Conservation (phyloP, 176 grass and related monocot genomes). For the Musa schizocarpa region DNA sequence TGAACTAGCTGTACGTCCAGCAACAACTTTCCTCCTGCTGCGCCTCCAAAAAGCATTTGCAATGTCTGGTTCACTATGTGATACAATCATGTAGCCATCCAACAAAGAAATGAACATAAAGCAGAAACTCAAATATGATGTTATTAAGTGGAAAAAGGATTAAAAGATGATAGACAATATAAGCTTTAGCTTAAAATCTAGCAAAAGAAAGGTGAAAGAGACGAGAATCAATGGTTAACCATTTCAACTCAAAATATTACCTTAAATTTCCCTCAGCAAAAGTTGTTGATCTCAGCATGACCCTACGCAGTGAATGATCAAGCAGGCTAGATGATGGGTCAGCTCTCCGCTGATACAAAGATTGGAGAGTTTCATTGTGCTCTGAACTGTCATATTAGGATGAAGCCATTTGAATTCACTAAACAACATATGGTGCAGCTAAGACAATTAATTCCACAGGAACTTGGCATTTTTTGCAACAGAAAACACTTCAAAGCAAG, state of each 20-base stretch:
- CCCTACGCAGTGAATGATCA: conserved; percentile 51
- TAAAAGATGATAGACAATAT: neutral
- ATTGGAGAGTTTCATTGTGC: conserved; percentile 61
- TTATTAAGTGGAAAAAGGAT: neutral
- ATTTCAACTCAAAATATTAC: conserved; percentile 10
- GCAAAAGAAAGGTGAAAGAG: neutral
- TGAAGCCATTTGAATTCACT: neutral
- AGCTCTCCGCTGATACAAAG: conserved; percentile 30
- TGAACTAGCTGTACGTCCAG: conserved; percentile 83
- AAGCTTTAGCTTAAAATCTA: neutral
- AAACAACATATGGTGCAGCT: conserved; percentile 5
- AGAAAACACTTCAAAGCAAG: neutral
- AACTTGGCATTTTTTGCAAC: no score
- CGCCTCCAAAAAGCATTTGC: conserved; percentile 68
- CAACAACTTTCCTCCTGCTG: conserved; percentile 55
- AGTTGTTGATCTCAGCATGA: conserved; percentile 68
- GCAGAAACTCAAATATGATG: neutral
- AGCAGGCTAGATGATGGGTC: conserved; percentile 24
- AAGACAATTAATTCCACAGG: neutral
- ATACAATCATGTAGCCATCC: conserved; percentile 43
- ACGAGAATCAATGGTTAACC: neutral
- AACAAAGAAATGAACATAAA: neutral
- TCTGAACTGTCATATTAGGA: conserved; percentile 53
- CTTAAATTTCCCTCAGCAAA: conserved; percentile 67
- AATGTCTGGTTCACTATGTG: conserved; percentile 82